Evolutionary conservation across 257 asterid genomes (phyloP), one percentile per base, ranked within the genome.

Genomic region (Capsicum baccatum): DNA sequence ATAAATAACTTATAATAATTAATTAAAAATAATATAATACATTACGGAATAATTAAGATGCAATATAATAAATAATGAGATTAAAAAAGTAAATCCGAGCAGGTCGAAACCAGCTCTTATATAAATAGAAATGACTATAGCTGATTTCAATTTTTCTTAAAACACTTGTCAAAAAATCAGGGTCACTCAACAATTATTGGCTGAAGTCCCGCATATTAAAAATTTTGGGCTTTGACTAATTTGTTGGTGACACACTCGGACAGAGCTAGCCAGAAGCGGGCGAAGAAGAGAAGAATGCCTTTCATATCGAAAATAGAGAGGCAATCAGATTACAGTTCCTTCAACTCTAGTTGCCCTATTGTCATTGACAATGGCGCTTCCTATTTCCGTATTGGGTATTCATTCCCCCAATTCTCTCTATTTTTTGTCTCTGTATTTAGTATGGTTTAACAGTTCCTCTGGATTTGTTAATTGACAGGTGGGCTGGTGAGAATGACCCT

Each of bases 281-380:
- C 44, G 35, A 35, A 66, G 48, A 66, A 66, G 6, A 11, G 35
- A 56, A 74, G 19, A 85, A 96, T 96, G 99, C 99, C 99, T 1
- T 96, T 96, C 88, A 88, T 93, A 84, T 94, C 98, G 66, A 89
- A 92, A 86, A 92, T 92, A 62, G 86, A 88, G 85, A 86, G 98
- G 85, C 99, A 96, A 83, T 48, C 95, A 19, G 98, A 96, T 88
- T 94, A 94, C 92, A 88, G 92, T 63, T 83, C 83, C 37, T 95
- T 94, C 87, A 83, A 92, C 89, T 85, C 98, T 2, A 55, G 68
- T 59, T 91, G 89, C n/a, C 98, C 99, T 71, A 97, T 97, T 57
- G 99, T 97, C 79, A 95, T 97, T 86, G 98, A 97, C 93, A 97
- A 95, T 86, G 99, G 99, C 76, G 97, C 91, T 84, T 95, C 98